A percentile compares a stretch with the other conserved stretches of the same genome.
Conservation (phyloP, 2,329 filamentous ascomycete genomes). For the Xylaria multiplex region DNA sequence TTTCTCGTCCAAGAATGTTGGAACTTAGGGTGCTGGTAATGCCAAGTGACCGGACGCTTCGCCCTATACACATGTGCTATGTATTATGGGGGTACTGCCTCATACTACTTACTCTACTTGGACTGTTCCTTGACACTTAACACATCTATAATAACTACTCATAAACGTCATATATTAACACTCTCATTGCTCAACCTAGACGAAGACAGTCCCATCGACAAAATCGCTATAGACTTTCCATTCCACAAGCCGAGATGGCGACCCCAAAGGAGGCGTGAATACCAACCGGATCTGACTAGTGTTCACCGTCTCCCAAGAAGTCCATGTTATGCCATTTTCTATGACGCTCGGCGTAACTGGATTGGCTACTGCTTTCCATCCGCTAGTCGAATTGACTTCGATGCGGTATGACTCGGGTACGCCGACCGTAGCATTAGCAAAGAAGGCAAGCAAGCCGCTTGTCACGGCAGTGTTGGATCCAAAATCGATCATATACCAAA, state of each 20-base stretch:
- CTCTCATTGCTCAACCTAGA: background rate
- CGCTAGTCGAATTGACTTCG: constrained; percentile 17
- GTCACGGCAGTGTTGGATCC: constrained; percentile 17
- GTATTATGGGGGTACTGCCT: too few species aligned
- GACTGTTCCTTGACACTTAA: too few species aligned
- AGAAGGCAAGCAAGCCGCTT: constrained; percentile 27
- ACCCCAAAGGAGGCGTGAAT: constrained; percentile 18
- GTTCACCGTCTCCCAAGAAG: constrained; percentile 23
- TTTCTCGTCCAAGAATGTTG: too few species aligned
- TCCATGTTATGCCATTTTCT: constrained; percentile 28
- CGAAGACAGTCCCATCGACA: constrained; percentile 27
- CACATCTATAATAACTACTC: too few species aligned
- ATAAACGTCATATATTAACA: too few species aligned
- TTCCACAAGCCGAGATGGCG: constrained; percentile 26
- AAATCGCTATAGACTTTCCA: constrained; percentile 32
- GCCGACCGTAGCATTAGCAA: background rate
- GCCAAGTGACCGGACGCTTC: too few species aligned
- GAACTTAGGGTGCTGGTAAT: too few species aligned
- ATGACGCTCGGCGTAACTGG: constrained; percentile 18
- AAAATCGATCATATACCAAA: constrained; percentile 34
- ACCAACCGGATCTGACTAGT: constrained; percentile 26
- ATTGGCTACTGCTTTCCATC: constrained; percentile 19
- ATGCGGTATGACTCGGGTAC: constrained; percentile 21
- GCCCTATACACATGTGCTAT: too few species aligned
- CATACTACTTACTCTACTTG: too few species aligned